phyloP scores from a whole-genome alignment of 148 eudicot species.

The Cornus florida region DNA sequence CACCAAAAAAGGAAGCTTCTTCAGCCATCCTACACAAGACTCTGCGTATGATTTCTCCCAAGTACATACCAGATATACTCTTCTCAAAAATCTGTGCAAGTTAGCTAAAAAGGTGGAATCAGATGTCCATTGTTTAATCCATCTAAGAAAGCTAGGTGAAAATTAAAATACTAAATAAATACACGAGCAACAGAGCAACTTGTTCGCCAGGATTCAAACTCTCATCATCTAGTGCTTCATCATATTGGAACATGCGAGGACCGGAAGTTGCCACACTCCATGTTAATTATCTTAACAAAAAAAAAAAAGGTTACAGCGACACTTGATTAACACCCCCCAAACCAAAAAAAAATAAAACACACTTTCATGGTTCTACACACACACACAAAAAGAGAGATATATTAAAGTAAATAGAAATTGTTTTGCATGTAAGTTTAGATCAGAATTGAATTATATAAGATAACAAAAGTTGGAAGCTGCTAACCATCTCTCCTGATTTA shows the following conservation, averaged over 20 bases:
- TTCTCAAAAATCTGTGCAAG: slow-evolving; percentile 82
- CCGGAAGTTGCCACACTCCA: slow-evolving; percentile 94
- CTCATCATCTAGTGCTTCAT: slow-evolving; percentile 61
- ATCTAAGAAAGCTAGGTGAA: background rate
- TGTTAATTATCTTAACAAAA: slow-evolving; percentile 71
- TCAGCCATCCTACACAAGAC: slow-evolving; percentile 78
- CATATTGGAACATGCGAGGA: slow-evolving; percentile 82
- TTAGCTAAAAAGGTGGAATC: background rate
- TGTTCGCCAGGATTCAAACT: slow-evolving; percentile 94
- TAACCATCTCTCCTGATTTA: slow-evolving; percentile 87
- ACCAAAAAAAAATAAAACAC: too few species aligned
- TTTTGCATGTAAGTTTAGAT: background rate
- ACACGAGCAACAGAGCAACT: slow-evolving; percentile 29
- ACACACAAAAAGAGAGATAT: background rate
- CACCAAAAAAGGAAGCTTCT: slow-evolving; percentile 86
- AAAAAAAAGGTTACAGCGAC: too few species aligned
- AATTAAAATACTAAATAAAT: background rate
- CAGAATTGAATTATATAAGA: background rate
- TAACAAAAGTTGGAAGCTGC: slow-evolving; percentile 1
- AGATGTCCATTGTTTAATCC: background rate
- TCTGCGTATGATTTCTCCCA: slow-evolving; percentile 90
- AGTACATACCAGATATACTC: slow-evolving; percentile 83
- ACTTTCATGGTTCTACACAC: background rate
- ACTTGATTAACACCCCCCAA: too few species aligned
- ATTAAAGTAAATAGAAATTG: background rate